Percentiles rank a stretch among this genome's conserved stretches.
Conservation (phyloP, 805 yeast genomes). For the Wickerhamomyces pijperi region DNA sequence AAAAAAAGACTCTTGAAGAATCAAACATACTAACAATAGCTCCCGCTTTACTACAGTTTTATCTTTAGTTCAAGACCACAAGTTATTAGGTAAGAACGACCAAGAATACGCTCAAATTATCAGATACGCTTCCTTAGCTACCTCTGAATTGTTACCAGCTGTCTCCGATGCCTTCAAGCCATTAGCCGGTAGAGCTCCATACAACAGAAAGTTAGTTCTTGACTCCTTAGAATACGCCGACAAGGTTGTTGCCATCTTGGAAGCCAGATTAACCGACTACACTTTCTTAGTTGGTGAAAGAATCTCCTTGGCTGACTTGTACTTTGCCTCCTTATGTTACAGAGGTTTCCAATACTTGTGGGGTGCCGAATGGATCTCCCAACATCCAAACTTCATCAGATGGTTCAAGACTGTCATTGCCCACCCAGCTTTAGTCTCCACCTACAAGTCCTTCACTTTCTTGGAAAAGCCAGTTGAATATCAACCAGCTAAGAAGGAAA, state of each 20-base stretch:
- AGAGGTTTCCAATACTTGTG: conserved; percentile 50
- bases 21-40: conserved; percentile 12
- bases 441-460: conserved; percentile 42
- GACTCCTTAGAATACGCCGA: conserved; percentile 29
- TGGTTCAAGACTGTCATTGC: conserved; percentile 53
- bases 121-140: conserved; percentile 70
- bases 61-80: conserved; percentile 23
- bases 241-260: conserved; percentile 32
- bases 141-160: conserved; percentile 48
- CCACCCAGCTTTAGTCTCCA: conserved; percentile 36
- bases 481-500: conserved; percentile 65
- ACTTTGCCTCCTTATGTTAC: conserved; percentile 33
- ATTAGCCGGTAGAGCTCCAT: conserved; percentile 54
- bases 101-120: conserved; percentile 50
- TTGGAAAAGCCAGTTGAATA: conserved; percentile 56
- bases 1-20: too few relatives aligned
- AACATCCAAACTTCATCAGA: conserved; percentile 53
- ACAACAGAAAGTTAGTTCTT: conserved; percentile 63
- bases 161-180: conserved; percentile 45
- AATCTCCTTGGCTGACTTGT: conserved; percentile 55
- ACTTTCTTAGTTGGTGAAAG: conserved; percentile 67
- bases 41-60: conserved; percentile 15
- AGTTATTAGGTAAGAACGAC: conserved; percentile 54
- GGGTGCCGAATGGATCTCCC: conserved; percentile 54
- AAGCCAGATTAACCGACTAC: conserved; percentile 44